A percentile compares a stretch with the other conserved stretches of the same genome.
phyloP scores from a whole-genome alignment of 805 yeast genomes.

The Barnettozyma vustinii region DNA sequence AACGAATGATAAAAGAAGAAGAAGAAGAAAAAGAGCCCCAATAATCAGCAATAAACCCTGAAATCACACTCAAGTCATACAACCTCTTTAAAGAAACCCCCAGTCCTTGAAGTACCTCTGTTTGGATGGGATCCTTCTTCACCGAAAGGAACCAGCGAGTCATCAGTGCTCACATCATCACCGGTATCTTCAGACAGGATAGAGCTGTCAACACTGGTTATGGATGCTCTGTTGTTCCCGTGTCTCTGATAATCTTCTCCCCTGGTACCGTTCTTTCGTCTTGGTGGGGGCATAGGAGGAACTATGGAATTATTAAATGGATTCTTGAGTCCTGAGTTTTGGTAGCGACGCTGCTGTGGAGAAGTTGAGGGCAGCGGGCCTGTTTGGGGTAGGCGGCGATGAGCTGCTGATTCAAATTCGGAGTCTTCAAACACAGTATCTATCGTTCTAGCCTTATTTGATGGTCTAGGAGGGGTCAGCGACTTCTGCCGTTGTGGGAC shows the following conservation, averaged over 20 bases:
- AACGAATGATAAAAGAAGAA: neutral
- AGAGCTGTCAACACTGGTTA: conserved; percentile 20
- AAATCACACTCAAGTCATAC: conserved; percentile 7
- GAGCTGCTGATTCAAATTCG: conserved; percentile 12
- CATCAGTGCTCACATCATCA: conserved; percentile 21
- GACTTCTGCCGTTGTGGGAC: neutral
- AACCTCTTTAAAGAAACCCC: conserved; percentile 23
- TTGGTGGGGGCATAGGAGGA: conserved; percentile 23
- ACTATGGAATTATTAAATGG: conserved; percentile 17
- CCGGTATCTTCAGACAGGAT: conserved; percentile 22
- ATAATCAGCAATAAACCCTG: neutral
- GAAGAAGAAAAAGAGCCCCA: too few relatives aligned
- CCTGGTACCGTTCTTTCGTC: conserved; percentile 11
- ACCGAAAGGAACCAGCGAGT: conserved; percentile 14
- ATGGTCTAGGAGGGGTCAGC: neutral
- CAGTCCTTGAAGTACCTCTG: conserved; percentile 3
- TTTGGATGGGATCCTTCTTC: conserved; percentile 1
- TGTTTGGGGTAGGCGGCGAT: neutral
- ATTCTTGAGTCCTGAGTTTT: conserved; percentile 18
- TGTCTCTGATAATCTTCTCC: conserved; percentile 14
- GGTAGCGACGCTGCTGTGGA: conserved; percentile 9
- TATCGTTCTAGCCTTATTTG: conserved; percentile 12
- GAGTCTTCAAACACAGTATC: conserved; percentile 26
- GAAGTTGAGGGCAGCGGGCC: neutral
- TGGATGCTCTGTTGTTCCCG: conserved; percentile 19